Conservation (phyloP, 176 grass and related monocot species). For the Pharus latifolius region DNA sequence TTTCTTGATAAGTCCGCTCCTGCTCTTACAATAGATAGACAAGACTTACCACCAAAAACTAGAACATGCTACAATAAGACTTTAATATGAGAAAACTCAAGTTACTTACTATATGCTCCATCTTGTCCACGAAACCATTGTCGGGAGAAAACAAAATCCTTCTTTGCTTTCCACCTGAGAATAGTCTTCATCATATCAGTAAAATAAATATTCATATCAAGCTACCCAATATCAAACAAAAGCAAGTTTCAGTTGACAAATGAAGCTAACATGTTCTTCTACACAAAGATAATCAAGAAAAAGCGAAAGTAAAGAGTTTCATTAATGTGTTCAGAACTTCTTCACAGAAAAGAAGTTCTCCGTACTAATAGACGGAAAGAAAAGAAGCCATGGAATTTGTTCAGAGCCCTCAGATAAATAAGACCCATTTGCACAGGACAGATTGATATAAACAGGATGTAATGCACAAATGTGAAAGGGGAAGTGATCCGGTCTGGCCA, state of each 20-base stretch:
- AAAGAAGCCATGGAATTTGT: too few species aligned
- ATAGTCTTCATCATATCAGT: neutral
- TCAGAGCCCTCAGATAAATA: too few species aligned
- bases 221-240: neutral
- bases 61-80: neutral
- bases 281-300: neutral
- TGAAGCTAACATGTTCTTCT: neutral
- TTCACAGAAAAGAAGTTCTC: too few species aligned
- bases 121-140: conserved; percentile 89
- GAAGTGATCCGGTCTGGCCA: too few species aligned
- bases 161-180: conserved; percentile 83
- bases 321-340: neutral
- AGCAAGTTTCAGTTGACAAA: neutral
- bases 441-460: too few species aligned
- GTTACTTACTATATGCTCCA: conserved; percentile 79
- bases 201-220: conserved; percentile 7
- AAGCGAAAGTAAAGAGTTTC: neutral
- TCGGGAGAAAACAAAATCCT: conserved; percentile 88
- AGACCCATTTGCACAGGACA: too few species aligned
- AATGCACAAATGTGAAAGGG: too few species aligned
- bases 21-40: too few species aligned
- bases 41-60: neutral
- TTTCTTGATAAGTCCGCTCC: too few species aligned
- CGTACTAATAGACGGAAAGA: too few species aligned
- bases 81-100: neutral